These are phyloP conservation scores for Hypoxylon sp. DNA, from an alignment of 2,329 filamentous ascomycete species.

Conservation along the genomic window DNA sequence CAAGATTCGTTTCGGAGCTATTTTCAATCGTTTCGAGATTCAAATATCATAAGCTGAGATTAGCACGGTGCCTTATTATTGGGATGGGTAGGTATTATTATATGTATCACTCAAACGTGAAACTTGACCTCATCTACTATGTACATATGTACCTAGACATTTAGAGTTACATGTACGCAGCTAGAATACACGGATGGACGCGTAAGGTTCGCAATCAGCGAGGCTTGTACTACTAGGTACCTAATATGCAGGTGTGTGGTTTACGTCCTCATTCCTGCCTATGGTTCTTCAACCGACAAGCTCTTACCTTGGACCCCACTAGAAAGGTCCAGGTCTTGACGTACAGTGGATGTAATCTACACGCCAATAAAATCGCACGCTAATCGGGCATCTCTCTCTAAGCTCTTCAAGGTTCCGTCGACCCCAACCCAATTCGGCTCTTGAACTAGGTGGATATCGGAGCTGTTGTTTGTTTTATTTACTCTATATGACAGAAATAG, in stretches of 20 bases:
- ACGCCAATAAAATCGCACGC: conserved; percentile 29
- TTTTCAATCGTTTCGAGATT: conserved; percentile 27
- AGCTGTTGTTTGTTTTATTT: conserved; percentile 14
- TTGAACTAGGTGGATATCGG: conserved; percentile 25
- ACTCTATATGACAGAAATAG: conserved; percentile 44
- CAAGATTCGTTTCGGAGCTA: conserved; percentile 24
- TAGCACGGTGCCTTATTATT: background rate
- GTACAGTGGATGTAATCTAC: conserved; percentile 22
- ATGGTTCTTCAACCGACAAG: background rate
- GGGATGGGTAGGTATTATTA: conserved; percentile 6
- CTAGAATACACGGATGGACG: background rate
- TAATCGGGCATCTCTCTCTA: conserved; percentile 26
- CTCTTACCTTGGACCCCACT: conserved; percentile 18
- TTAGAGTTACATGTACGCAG: background rate
- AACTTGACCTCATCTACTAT: conserved; percentile 14
- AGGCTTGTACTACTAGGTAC: background rate
- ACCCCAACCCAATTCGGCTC: conserved; percentile 38
- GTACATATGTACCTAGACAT: background rate
- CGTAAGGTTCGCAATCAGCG: background rate
- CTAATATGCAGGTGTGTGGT: no score
- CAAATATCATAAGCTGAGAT: conserved; percentile 8
- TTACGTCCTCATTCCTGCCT: background rate
- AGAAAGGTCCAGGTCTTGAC: background rate
- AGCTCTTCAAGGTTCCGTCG: conserved; percentile 18
- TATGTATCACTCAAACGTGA: conserved; percentile 20